Conservation (phyloP, 2,329 filamentous ascomycete genomes). For the Bipolaris gigantea region DNA sequence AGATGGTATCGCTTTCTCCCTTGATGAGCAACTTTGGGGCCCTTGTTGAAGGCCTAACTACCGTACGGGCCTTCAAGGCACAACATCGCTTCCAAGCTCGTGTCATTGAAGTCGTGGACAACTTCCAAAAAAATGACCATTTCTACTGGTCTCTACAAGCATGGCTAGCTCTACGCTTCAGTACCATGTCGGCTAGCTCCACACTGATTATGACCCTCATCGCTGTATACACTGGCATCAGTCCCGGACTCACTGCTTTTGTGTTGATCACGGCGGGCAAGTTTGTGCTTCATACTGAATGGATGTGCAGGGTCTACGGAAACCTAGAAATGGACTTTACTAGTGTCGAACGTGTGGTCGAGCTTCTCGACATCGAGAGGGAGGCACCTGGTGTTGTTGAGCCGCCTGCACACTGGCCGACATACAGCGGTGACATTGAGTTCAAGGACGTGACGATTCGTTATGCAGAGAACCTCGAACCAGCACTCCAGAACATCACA, state of each 20-base stretch:
- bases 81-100: constrained; percentile 77
- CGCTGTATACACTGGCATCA: constrained; percentile 73
- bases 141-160: constrained; percentile 88
- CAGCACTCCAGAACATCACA: constrained; percentile 68
- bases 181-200: constrained; percentile 69
- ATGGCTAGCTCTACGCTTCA: constrained; percentile 82
- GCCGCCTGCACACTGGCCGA: constrained; percentile 78
- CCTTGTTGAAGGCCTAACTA: constrained; percentile 80
- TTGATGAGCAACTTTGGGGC: constrained; percentile 92
- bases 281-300: constrained; percentile 69
- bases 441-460: constrained; percentile 78
- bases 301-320: constrained; percentile 77
- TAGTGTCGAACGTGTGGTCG: constrained; percentile 82
- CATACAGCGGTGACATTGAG: constrained; percentile 68
- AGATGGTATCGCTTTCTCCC: constrained; percentile 83
- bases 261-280: constrained; percentile 72
- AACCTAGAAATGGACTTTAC: constrained; percentile 91
- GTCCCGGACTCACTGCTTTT: constrained; percentile 80
- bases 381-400: constrained; percentile 68
- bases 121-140: constrained; percentile 93
- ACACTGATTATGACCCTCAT: constrained; percentile 74
- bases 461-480: constrained; percentile 77
- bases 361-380: constrained; percentile 76
- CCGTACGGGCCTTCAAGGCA: constrained; percentile 80
- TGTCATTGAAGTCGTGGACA: constrained; percentile 79